Base-by-base conservation (phyloP, 2,329 filamentous ascomycete species). In the Reticulascus tulasneorum region DNA sequence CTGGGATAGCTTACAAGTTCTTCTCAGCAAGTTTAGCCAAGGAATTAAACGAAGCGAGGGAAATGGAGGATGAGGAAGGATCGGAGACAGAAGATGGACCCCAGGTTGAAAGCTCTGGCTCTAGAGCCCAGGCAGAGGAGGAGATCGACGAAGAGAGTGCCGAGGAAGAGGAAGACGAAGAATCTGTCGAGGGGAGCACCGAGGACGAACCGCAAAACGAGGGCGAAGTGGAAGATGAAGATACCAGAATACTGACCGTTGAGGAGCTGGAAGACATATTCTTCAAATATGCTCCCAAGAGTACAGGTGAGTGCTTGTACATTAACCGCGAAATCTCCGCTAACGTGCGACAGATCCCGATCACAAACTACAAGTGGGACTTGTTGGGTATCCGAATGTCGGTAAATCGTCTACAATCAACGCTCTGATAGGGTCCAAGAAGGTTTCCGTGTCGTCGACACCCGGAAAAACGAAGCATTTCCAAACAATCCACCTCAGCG, bases 351-450 rank as follows among this genome's bases (percentile, higher is more conserved):
- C 47, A 72, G 71, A 62, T 5, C 51, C 66, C 8, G 67, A 70
- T 29, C 64, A 63, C 45, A 96, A 94, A 61, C 83, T 90, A 5
- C 82, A 88, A 47, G 93, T 98, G 49, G 93, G 93, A 51, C 73
- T 98, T 15, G 93, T 98, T 23, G 93, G 93, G 40, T 98, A 98
- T 64, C 93, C 93, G 54, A 98, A 98, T 67, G 93, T 98, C 46
- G 93, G 93, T 66, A 98, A 98, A 67, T 98, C 94, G 2, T 96
- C 90, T 31, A 98, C 93, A 12, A 98, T 98, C 73, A 98, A 98
- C 67, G 91, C 93, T 26, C 77, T 98, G n/a, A 90, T 97, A 40
- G 94, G 94, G 33, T 83, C 93, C 37, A 98, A 97, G 70, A 98
- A 97, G 67, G 93, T 98, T 6, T 97, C 91, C 0, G 94, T 98